Conservation (phyloP, 495 filamentous ascomycete species). For the Emericellopsis terricola region DNA sequence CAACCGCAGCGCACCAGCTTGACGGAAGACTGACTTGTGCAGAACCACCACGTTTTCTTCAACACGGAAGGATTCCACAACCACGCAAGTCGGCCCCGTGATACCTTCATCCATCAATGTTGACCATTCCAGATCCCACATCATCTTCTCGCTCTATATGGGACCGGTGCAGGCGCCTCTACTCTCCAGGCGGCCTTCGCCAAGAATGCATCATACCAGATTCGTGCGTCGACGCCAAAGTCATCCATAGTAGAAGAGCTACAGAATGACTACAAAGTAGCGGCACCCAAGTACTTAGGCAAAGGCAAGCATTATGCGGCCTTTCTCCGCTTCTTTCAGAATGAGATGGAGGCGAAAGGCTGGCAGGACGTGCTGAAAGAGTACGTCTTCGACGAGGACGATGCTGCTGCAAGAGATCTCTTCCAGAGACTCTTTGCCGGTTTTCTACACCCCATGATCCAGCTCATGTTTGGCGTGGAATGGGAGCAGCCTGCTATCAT, state of each 20-base stretch:
- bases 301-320: conserved; percentile 39
- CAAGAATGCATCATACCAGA: conserved; percentile 43
- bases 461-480: conserved; percentile 69
- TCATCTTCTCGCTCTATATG: conserved; percentile 55
- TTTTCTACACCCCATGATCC: conserved; percentile 67
- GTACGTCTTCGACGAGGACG: conserved; percentile 49
- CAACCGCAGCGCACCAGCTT: no score
- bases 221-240: conserved; percentile 21
- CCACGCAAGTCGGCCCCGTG: conserved; percentile 16
- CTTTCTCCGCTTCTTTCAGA: conserved; percentile 55
- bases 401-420: conserved; percentile 17
- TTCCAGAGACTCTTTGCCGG: conserved; percentile 23
- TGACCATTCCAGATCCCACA: conserved; percentile 41
- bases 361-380: conserved; percentile 38
- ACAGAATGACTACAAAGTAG: conserved; percentile 18
- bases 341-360: conserved; percentile 45
- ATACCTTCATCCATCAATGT: background rate
- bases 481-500: conserved; percentile 67
- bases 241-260: conserved; percentile 30
- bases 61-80: conserved; percentile 51
- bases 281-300: conserved; percentile 30
- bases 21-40: no score
- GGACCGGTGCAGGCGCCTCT: conserved; percentile 44
- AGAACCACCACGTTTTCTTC: conserved; percentile 63
- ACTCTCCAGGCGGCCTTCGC: conserved; percentile 40